A percentile compares a stretch with the other conserved stretches of the same genome.
Conservation (phyloP, 1,284 basidiomycete species). For the Dichomitus squalens region DNA sequence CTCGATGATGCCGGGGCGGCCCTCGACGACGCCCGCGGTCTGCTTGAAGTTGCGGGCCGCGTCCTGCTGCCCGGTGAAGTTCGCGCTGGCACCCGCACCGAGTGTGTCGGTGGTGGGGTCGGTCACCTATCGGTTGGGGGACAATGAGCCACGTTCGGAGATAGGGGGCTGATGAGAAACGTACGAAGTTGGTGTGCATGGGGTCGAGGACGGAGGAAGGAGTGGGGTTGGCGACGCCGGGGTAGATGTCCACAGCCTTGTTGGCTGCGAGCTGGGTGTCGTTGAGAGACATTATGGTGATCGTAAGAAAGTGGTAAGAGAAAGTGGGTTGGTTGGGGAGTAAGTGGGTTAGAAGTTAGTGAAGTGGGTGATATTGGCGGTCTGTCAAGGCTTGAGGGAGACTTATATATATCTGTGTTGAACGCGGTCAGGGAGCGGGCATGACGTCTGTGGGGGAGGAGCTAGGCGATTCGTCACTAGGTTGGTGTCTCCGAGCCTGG, state of each 20-base stretch:
- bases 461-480: too few relatives aligned
- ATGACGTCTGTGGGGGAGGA: conserved; percentile 3
- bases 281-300: conserved; percentile 34
- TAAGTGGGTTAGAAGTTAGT: background rate
- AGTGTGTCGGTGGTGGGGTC: conserved; percentile 40
- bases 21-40: conserved; percentile 49
- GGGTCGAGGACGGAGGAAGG: conserved; percentile 41
- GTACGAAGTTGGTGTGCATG: conserved; percentile 45
- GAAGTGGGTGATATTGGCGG: background rate
- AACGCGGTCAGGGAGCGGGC: background rate
- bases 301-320: background rate
- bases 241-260: conserved; percentile 42
- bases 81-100: conserved; percentile 45
- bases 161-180: conserved; percentile 15
- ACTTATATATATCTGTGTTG: background rate
- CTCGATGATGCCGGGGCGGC: conserved; percentile 57
- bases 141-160: background rate
- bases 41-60: conserved; percentile 41
- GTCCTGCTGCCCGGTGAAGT: conserved; percentile 40
- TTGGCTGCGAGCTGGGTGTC: conserved; percentile 35
- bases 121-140: conserved; percentile 34
- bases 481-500: too few relatives aligned
- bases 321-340: background rate
- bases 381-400: too few relatives aligned
- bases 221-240: conserved; percentile 51